Evolutionary conservation across 257 asterid species (phyloP), one percentile per base, ranked within the genome.

Genomic region (Cynanchum wilfordii): DNA sequence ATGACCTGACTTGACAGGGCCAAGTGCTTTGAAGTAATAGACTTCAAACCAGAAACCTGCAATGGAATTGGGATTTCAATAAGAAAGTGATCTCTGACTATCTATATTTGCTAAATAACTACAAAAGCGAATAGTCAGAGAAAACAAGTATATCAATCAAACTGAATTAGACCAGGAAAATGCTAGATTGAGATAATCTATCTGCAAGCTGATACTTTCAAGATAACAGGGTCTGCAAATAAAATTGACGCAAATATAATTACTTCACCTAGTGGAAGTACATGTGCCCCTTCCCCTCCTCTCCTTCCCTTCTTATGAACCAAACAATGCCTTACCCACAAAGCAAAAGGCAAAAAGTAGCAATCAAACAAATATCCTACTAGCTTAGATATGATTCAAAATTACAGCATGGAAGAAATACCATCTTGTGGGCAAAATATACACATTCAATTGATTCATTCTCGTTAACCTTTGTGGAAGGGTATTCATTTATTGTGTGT

Each of bases 1-100:
- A 94, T 89, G 76, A 90, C 98, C 82, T 94, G 99, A 83, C 99
- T 94, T 71, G 99, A 96, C 96, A 94, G 84, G 74, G 98, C 99
- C 84, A 94, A 82, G 86, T 94, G 97, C 84, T 95, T 89, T 73
- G 99, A 92, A 73, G 99, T 94, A 77, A 94, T 94, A 81, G 99
- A 94, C 85, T 87, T 91, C 92, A 94, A 86, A 80, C 97, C 99
- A 79, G 99, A 91, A 78, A 94, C 99, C 99, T 94, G 93, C 71
- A 83, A 63, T 56, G 25, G 17, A 70, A 70, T 70, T 30, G 11
- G 25, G 57, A 47, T 40, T n/a, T 19, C 57, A 75, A 65, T 55
- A 47, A 55, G 20, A 68, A 82, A 54, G 59, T 45, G 58, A 50
- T 19, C 16, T 13, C 38, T 3, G 10, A 44, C 16, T 38, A 50